Evolutionary conservation across 2,329 filamentous ascomycete genomes (phyloP).

Genomic region (Neoarthrinium moseri): DNA sequence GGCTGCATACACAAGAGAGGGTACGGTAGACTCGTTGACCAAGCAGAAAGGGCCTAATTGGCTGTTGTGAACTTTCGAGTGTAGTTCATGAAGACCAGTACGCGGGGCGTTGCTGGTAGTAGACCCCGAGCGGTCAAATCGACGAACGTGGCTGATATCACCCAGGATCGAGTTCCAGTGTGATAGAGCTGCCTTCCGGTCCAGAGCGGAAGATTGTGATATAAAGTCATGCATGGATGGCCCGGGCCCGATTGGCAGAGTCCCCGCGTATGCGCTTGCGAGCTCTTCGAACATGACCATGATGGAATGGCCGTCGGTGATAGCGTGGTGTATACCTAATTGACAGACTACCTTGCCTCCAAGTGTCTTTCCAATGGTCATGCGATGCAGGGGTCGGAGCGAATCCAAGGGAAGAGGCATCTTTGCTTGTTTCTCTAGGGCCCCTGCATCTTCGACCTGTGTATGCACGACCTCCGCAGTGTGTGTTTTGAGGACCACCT

Average conservation of each 20-base stretch:
- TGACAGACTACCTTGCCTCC: background rate
- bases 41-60: conserved; percentile 3
- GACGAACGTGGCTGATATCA: background rate
- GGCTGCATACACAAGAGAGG: conserved; percentile 6
- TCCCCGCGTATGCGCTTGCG: conserved; percentile 3
- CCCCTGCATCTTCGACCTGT: background rate
- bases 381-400: conserved; percentile 3
- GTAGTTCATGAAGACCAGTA: conserved; percentile 2
- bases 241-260: background rate
- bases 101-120: background rate
- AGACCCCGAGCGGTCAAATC: background rate
- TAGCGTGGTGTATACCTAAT: conserved; percentile 8
- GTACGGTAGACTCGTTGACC: conserved; percentile 6
- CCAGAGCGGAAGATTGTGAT: background rate
- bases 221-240: conserved; percentile 6
- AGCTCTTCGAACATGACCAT: conserved; percentile 11
- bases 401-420: background rate
- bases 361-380: conserved; percentile 6
- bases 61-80: background rate
- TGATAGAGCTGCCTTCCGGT: conserved; percentile 3
- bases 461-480: conserved; percentile 1
- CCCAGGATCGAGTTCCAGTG: background rate
- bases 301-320: conserved; percentile 9
- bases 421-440: background rate
- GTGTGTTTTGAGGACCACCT: conserved; percentile 5